Conservation (phyloP, 2,329 filamentous ascomycete species). For the Claviceps sp. region DNA sequence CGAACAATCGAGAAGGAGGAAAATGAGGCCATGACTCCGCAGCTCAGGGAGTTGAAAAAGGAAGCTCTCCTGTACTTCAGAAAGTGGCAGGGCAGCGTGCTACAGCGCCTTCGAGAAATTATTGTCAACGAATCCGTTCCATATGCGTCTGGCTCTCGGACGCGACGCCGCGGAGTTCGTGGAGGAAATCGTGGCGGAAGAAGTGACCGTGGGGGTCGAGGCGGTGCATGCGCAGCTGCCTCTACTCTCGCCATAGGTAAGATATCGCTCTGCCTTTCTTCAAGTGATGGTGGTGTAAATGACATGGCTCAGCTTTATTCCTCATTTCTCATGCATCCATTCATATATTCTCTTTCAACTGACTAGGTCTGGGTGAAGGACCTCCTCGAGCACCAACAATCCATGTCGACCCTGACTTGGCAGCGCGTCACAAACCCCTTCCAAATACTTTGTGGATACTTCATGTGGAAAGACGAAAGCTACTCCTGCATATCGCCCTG, state of each 20-base stretch:
- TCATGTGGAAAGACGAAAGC: constrained; percentile 44
- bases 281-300: neutral
- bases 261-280: constrained; percentile 3
- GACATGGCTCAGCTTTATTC: neutral
- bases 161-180: constrained; percentile 18
- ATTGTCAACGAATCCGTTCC: constrained; percentile 31
- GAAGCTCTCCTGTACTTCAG: constrained; percentile 60
- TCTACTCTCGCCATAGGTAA: constrained; percentile 24
- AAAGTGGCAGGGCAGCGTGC: constrained; percentile 63
- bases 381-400: constrained; percentile 27
- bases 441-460: constrained; percentile 48
- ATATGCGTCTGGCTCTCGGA: constrained; percentile 15
- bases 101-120: constrained; percentile 58
- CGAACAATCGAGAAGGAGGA: constrained; percentile 20
- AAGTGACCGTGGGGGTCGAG: constrained; percentile 20
- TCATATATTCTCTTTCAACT: neutral
- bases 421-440: constrained; percentile 42
- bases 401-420: constrained; percentile 33
- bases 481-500: constrained; percentile 60
- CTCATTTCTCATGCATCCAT: neutral
- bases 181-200: constrained; percentile 12
- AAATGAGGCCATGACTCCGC: constrained; percentile 24
- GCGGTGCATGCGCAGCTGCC: constrained; percentile 13
- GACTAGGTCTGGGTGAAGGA: constrained; percentile 10
- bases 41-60: constrained; percentile 53